Evolutionary conservation across 345 rosid species (phyloP).

Genomic region (Ceriops tagal): DNA sequence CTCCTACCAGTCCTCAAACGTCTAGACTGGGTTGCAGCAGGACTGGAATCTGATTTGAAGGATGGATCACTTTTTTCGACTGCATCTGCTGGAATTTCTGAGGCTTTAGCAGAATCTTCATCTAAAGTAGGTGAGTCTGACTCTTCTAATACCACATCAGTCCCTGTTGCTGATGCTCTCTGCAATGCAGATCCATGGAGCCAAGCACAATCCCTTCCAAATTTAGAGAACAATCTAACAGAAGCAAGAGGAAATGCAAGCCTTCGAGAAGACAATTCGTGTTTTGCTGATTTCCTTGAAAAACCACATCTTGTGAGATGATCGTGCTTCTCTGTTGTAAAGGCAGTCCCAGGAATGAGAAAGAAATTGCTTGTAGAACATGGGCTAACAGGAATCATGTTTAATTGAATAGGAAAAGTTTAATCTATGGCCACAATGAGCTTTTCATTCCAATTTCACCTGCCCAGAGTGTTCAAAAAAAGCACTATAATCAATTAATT

Average conservation of each 20-base stretch:
- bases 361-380: constrained; percentile 53
- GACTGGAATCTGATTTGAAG: constrained; percentile 27
- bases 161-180: constrained; percentile 51
- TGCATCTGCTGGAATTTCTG: constrained; percentile 34
- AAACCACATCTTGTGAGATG: constrained; percentile 43
- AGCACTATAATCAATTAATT: constrained; percentile 2
- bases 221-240: constrained; percentile 47
- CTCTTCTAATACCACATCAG: constrained; percentile 61
- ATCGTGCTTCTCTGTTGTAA: constrained; percentile 36
- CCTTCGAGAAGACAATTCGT: constrained; percentile 30
- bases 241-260: constrained; percentile 44
- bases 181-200: constrained; percentile 32
- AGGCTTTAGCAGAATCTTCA: constrained; percentile 33
- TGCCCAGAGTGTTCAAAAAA: constrained; percentile 18
- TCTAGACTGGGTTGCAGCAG: constrained; percentile 40
- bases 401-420: constrained; percentile 16
- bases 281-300: constrained; percentile 41
- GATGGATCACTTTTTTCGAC: constrained; percentile 35
- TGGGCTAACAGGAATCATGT: constrained; percentile 61
- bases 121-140: constrained; percentile 45
- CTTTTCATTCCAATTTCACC: constrained; percentile 35
- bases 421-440: constrained; percentile 23
- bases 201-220: constrained; percentile 30
- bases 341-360: constrained; percentile 55
- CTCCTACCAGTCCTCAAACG: constrained; percentile 55